Conservation (phyloP, 345 rosid genomes). For the Combretum micranthum region DNA sequence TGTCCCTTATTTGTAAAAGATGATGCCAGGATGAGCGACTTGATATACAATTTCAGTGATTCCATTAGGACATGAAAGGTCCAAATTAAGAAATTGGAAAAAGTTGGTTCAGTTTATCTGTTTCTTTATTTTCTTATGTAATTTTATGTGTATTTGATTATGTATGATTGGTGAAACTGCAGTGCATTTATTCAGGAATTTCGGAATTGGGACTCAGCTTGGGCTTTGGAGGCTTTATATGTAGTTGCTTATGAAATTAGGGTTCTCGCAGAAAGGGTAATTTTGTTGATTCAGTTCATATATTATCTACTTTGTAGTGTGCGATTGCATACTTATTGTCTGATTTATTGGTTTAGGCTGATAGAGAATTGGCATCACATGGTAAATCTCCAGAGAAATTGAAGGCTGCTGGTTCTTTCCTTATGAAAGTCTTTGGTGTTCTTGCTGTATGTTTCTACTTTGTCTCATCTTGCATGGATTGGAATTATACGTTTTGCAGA, state of each 20-base stretch:
- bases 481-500: background rate
- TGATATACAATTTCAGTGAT: no score
- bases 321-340: background rate
- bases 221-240: conserved; percentile 89
- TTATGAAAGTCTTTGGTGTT: conserved; percentile 92
- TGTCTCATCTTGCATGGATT: background rate
- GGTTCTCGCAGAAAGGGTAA: conserved; percentile 92
- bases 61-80: no score
- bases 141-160: background rate
- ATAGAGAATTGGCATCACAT: conserved; percentile 59
- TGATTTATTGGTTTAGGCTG: conserved; percentile 52
- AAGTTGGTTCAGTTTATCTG: no score
- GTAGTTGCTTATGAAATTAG: conserved; percentile 86
- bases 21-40: no score
- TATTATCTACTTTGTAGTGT: background rate
- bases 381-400: conserved; percentile 93
- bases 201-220: conserved; percentile 95
- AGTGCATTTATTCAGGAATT: conserved; percentile 97
- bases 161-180: conserved; percentile 8
- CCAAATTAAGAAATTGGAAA: no score
- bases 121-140: background rate
- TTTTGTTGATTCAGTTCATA: background rate
- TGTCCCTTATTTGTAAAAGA: no score
- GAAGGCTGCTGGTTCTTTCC: conserved; percentile 93
- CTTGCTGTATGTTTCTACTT: conserved; percentile 67